phyloP scores from a whole-genome alignment of 1,284 basidiomycete species.

The Microbotryum intermedium region DNA sequence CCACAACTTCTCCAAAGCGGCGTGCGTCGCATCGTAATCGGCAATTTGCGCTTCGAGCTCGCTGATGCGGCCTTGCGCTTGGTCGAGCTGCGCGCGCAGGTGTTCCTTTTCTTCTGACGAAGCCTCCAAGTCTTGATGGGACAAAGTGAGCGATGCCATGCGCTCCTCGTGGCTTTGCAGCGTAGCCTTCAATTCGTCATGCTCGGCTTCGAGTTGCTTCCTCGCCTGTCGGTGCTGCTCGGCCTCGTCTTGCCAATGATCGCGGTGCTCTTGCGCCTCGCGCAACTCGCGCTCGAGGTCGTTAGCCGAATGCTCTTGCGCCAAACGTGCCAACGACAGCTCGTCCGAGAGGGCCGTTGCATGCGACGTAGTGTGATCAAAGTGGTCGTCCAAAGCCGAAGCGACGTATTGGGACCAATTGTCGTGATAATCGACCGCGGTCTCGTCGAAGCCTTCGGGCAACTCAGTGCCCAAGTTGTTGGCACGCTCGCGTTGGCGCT shows the following conservation, averaged over 20 bases:
- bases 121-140: constrained; percentile 4
- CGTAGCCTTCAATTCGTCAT: background rate
- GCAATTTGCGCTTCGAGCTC: constrained; percentile 5
- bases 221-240: constrained; percentile 3
- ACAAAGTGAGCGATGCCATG: background rate
- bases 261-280: background rate
- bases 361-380: constrained; percentile 9
- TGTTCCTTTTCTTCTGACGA: background rate
- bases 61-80: background rate
- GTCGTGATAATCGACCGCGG: background rate
- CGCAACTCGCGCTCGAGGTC: constrained; percentile 5
- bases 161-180: background rate
- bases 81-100: constrained; percentile 11
- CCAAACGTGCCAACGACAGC: background rate
- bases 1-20: constrained; percentile 15
- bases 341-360: constrained; percentile 3
- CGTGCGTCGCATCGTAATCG: constrained; percentile 1
- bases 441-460: constrained; percentile 16
- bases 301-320: too few species aligned
- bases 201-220: constrained; percentile 1
- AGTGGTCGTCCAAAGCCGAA: constrained; percentile 18
- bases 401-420: constrained; percentile 16
- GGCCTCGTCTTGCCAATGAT: constrained; percentile 1
- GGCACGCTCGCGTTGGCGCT: constrained; percentile 16
- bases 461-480: constrained; percentile 4